Conservation (phyloP, 2,329 filamentous ascomycete genomes). For the Dactylellina parvicollis region DNA sequence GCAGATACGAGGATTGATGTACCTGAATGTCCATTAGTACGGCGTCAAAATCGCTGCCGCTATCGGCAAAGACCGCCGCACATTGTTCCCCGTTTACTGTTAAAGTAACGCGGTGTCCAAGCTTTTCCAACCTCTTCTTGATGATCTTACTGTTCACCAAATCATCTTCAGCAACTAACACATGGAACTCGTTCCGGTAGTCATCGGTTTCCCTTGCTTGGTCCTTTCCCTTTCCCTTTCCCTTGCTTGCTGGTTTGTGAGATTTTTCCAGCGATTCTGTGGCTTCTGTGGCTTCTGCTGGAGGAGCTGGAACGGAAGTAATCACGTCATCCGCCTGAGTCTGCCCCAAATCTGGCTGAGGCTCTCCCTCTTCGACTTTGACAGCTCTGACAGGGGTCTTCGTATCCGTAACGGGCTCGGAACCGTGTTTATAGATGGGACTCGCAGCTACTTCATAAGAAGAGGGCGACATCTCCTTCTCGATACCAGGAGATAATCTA, state of each 20-base stretch:
- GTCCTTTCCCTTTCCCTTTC: slow-evolving; percentile 15
- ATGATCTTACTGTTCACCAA: slow-evolving; percentile 86
- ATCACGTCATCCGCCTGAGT: not conserved
- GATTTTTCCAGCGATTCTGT: not conserved
- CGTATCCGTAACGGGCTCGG: slow-evolving; percentile 39
- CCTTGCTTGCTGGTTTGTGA: slow-evolving; percentile 17
- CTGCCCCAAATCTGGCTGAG: slow-evolving; percentile 11
- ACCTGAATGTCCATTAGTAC: slow-evolving; percentile 95
- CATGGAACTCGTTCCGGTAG: slow-evolving; percentile 65
- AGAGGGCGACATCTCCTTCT: slow-evolving; percentile 19
- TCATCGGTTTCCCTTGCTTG: not conserved
- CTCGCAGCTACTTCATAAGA: slow-evolving; percentile 22
- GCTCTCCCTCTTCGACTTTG: slow-evolving; percentile 24
- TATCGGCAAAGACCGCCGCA: slow-evolving; percentile 74
- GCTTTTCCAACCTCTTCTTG: slow-evolving; percentile 79
- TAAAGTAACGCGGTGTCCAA: slow-evolving; percentile 75
- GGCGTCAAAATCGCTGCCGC: slow-evolving; percentile 74
- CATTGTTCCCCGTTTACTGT: slow-evolving; percentile 88
- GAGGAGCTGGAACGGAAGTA: no score
- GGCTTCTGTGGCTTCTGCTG: no score
- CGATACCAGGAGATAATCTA: slow-evolving; percentile 11
- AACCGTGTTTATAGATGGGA: slow-evolving; percentile 24
- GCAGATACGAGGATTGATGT: slow-evolving; percentile 60
- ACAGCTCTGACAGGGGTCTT: slow-evolving; percentile 46
- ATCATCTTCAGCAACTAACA: slow-evolving; percentile 87